A percentile compares a stretch with the other conserved stretches of the same genome.
These are phyloP conservation scores for Aspergillus tubingensis DNA, from an alignment of 2,329 filamentous ascomycete species.

Conservation along the genomic window DNA sequence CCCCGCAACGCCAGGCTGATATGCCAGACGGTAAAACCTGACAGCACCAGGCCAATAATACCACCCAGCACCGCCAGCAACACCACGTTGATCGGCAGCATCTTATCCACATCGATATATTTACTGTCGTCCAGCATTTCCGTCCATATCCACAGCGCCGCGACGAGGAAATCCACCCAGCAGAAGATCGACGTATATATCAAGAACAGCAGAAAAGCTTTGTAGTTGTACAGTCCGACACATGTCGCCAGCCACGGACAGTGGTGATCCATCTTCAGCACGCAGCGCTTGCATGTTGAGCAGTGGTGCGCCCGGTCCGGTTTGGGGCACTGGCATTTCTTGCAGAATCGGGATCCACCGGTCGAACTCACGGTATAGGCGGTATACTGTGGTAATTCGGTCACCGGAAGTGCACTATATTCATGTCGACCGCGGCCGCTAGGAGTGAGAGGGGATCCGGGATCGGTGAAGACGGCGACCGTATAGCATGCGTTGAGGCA, in stretches of 20 bases:
- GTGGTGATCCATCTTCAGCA: conserved; percentile 99
- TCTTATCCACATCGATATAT: conserved; percentile 63
- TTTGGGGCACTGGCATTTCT: conserved; percentile 94
- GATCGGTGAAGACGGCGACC: conserved; percentile 87
- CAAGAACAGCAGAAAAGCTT: conserved; percentile 89
- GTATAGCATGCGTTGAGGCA: conserved; percentile 89
- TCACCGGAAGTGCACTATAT: conserved; percentile 81
- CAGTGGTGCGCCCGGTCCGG: conserved; percentile 97
- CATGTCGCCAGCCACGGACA: conserved; percentile 98
- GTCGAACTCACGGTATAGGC: conserved; percentile 91
- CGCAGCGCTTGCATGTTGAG: conserved; percentile 88
- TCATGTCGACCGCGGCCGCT: conserved; percentile 35
- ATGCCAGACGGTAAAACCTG: conserved; percentile 91
- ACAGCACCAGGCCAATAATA: conserved; percentile 86
- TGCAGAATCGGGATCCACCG: conserved; percentile 86
- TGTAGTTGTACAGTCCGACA: conserved; percentile 92
- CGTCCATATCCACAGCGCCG: conserved; percentile 78
- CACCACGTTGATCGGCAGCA: conserved; percentile 89
- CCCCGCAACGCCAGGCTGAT: conserved; percentile 75
- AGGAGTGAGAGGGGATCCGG: conserved; percentile 63
- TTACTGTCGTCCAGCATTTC: conserved; percentile 73
- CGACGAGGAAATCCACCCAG: conserved; percentile 75
- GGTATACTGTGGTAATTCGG: conserved; percentile 63
- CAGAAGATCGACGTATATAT: conserved; percentile 87
- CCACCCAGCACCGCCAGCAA: conserved; percentile 82